Percentiles rank a stretch among this genome's conserved stretches.
Conservation (phyloP, 768 basidiomycete species). For the Cystobasidium tubakii region DNA sequence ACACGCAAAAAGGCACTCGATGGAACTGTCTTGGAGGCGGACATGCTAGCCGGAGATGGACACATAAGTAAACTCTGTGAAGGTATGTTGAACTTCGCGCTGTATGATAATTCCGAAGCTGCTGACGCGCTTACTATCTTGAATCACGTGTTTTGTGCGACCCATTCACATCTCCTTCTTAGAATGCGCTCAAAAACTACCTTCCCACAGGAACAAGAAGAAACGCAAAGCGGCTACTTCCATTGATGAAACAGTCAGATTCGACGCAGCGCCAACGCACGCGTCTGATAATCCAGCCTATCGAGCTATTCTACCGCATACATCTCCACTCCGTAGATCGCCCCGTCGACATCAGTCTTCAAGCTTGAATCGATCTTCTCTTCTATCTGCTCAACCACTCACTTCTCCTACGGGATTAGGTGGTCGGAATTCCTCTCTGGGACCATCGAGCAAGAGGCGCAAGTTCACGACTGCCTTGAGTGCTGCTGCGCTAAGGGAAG, state of each 20-base stretch:
- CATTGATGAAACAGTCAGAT: not conserved
- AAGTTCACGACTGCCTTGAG: constrained; percentile 28
- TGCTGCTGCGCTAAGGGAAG: constrained; percentile 24
- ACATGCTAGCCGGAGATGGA: not conserved
- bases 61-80: constrained; percentile 11
- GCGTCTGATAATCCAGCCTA: not conserved
- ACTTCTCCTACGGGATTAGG: not conserved
- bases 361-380: constrained; percentile 1
- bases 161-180: not conserved
- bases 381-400: not conserved
- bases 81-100: not conserved
- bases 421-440: not conserved
- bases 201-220: constrained; percentile 19
- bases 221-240: not conserved
- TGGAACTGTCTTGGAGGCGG: not conserved
- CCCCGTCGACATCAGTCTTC: constrained; percentile 2
- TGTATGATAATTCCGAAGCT: not conserved
- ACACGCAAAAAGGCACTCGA: constrained; percentile 12
- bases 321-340: constrained; percentile 28
- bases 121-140: not conserved
- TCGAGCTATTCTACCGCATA: constrained; percentile 13
- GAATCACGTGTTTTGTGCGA: not conserved
- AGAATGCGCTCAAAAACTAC: constrained; percentile 35
- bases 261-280: not conserved
- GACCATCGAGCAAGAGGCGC: constrained; percentile 8